Conservation (phyloP, 2,329 filamentous ascomycete genomes). For the Exophiala aquamarina region DNA sequence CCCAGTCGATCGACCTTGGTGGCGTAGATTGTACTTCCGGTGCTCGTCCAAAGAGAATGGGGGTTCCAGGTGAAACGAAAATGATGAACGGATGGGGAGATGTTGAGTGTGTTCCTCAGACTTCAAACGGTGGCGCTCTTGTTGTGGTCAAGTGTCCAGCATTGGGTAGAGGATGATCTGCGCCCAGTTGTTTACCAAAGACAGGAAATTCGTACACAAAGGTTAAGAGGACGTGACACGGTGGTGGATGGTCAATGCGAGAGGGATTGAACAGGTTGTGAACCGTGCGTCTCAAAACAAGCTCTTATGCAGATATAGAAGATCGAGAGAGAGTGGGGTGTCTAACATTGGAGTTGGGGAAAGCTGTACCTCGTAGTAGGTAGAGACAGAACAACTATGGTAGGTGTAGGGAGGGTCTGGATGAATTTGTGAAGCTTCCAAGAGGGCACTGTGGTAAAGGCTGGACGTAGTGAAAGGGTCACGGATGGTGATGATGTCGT, state of each 20-base stretch:
- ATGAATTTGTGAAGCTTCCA: too few relatives aligned
- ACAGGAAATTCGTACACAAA: conserved; percentile 20
- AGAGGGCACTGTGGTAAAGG: too few relatives aligned
- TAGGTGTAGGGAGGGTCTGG: too few relatives aligned
- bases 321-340: not conserved
- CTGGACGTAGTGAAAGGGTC: too few relatives aligned
- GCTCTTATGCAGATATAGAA: not conserved
- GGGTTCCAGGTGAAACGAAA: too few relatives aligned
- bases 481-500: too few relatives aligned
- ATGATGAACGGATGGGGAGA: not conserved
- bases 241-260: conserved; percentile 7
- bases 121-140: conserved; percentile 8
- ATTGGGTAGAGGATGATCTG: conserved; percentile 13
- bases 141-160: conserved; percentile 11
- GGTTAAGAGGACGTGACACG: conserved; percentile 11
- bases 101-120: not conserved
- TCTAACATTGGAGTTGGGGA: conserved; percentile 3
- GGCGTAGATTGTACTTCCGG: not conserved
- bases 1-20: not conserved
- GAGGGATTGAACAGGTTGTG: conserved; percentile 10
- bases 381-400: too few relatives aligned
- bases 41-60: not conserved
- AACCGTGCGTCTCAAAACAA: conserved; percentile 15
- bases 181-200: conserved; percentile 15
- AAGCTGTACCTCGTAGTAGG: not conserved